Percentiles rank a stretch among this genome's conserved stretches.
phyloP scores from a whole-genome alignment of 208 protist genomes.

The Acanthamoeba rhysodes region DNA sequence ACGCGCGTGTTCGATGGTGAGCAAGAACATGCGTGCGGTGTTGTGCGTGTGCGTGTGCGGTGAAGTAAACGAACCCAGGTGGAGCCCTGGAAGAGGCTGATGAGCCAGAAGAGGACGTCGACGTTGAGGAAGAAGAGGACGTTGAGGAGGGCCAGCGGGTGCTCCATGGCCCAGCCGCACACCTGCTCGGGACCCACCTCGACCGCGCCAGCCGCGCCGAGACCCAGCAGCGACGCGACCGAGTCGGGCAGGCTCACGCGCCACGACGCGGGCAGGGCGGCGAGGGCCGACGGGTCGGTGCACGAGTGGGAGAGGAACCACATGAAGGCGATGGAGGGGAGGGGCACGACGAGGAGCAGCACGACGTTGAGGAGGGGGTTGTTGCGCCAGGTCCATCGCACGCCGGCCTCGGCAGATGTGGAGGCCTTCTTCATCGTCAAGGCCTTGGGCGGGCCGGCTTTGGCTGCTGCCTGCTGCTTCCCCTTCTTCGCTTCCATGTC shows the following conservation, averaged over 20 bases:
- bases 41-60: too few relatives aligned
- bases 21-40: too few relatives aligned
- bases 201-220: neutral
- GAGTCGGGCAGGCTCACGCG: neutral
- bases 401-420: neutral
- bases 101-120: slow-evolving; percentile 70
- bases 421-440: neutral
- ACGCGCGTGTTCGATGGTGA: too few relatives aligned
- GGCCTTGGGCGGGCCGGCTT: neutral
- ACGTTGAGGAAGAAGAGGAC: slow-evolving; percentile 76
- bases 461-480: neutral
- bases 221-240: neutral
- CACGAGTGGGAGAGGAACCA: slow-evolving; percentile 41
- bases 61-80: slow-evolving; percentile 34
- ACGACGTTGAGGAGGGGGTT: slow-evolving; percentile 32
- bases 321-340: slow-evolving; percentile 50
- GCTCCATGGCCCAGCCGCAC: slow-evolving; percentile 5
- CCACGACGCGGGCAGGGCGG: neutral
- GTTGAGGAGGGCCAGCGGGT: slow-evolving; percentile 63
- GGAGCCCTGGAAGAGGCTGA: slow-evolving; percentile 71
- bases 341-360: slow-evolving; percentile 26
- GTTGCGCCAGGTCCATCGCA: slow-evolving; percentile 49
- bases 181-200: slow-evolving; percentile 5
- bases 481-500: neutral
- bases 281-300: neutral